These are phyloP conservation scores for Syzygium oleosum DNA, from an alignment of 345 rosid genomes.

Conservation along the genomic window DNA sequence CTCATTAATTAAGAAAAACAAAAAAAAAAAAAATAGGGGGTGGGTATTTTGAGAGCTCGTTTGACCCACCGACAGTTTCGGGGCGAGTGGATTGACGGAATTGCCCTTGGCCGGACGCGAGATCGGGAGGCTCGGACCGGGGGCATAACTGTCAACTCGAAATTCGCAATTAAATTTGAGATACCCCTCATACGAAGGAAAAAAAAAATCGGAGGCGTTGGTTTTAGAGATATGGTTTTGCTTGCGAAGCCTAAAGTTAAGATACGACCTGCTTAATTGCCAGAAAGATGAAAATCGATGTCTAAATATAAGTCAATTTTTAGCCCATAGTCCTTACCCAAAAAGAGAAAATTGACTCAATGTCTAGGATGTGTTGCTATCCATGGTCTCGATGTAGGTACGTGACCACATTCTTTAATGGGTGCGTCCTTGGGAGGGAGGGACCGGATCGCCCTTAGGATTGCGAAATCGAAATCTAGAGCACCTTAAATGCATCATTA, in stretches of 20 bases:
- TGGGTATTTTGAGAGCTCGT: not conserved
- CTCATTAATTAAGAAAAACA: not conserved
- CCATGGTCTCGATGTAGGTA: not conserved
- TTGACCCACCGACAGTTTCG: conserved; percentile 3
- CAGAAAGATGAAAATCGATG: not conserved
- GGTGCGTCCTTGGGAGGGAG: not conserved
- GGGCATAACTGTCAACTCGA: not conserved
- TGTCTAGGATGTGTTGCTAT: not conserved
- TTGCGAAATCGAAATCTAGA: not conserved
- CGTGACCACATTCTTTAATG: not conserved
- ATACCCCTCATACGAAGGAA: not conserved
- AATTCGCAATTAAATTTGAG: not conserved
- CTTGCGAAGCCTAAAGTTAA: not conserved
- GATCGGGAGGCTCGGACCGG: not conserved
- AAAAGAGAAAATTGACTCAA: not conserved
- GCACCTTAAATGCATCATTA: not conserved
- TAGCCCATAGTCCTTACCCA: not conserved
- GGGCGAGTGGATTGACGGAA: not conserved
- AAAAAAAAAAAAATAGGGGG: not conserved
- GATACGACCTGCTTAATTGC: not conserved
- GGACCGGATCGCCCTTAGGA: not conserved
- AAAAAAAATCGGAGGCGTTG: not conserved
- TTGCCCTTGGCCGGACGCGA: not conserved
- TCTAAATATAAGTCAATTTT: not conserved
- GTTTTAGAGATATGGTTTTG: not conserved